phyloP scores from a whole-genome alignment of 306 rosid species.

The Notholithocarpus densiflorus region DNA sequence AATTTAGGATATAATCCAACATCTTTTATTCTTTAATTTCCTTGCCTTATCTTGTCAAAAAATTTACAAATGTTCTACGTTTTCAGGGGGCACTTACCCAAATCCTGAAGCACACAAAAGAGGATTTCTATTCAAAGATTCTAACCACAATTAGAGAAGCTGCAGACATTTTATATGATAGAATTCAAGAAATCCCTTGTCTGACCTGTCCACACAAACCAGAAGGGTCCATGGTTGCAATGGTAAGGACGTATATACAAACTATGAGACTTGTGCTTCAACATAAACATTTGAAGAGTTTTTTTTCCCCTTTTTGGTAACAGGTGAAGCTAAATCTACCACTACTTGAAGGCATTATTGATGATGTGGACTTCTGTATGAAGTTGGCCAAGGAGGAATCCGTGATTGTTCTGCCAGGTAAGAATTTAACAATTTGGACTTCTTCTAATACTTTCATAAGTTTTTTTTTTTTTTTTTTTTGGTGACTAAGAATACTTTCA shows the following conservation, averaged over 20 bases:
- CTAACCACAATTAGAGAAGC: slow-evolving; percentile 36
- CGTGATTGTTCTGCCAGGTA: slow-evolving; percentile 60
- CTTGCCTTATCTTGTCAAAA: neutral
- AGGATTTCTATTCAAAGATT: slow-evolving; percentile 36
- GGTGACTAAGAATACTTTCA: neutral
- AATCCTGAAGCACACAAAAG: slow-evolving; percentile 44
- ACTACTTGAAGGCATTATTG: slow-evolving; percentile 41
- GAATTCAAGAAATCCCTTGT: slow-evolving; percentile 51
- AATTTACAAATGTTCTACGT: neutral
- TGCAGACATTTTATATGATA: slow-evolving; percentile 40
- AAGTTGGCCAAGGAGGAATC: slow-evolving; percentile 65
- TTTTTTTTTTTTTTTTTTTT: too few species aligned
- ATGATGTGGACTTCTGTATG: slow-evolving; percentile 61
- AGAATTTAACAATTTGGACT: slow-evolving; percentile 1
- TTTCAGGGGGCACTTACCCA: slow-evolving; percentile 62
- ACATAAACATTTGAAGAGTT: neutral
- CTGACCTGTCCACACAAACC: slow-evolving; percentile 64
- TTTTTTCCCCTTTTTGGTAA: slow-evolving; percentile 1
- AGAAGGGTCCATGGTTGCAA: slow-evolving; percentile 58
- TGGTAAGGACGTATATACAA: slow-evolving; percentile 35
- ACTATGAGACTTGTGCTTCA: neutral
- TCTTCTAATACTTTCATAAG: neutral
- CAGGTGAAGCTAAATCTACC: slow-evolving; percentile 56
- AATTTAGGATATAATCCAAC: neutral
- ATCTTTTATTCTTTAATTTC: neutral